phyloP scores from a whole-genome alignment of 495 filamentous ascomycete genomes.

The Monascus purpureus region DNA sequence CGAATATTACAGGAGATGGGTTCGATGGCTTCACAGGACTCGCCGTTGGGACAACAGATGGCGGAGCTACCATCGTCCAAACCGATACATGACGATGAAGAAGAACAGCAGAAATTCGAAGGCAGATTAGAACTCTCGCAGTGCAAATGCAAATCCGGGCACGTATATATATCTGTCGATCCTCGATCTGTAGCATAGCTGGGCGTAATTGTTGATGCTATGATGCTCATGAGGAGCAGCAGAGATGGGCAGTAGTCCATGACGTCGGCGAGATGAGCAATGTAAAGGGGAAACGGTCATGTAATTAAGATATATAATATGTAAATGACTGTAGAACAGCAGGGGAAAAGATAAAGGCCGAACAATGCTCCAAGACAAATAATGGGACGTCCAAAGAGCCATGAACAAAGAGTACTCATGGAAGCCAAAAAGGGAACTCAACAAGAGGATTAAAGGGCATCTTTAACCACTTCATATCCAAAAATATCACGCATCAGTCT shows the following conservation, averaged over 20 bases:
- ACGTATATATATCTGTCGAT: conserved; percentile 22
- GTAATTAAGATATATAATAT: background rate
- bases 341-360: too few relatives aligned
- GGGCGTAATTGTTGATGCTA: conserved; percentile 13
- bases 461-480: too few relatives aligned
- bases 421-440: conserved; percentile 1
- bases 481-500: too few relatives aligned
- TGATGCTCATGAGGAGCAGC: conserved; percentile 13
- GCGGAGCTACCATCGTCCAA: conserved; percentile 54
- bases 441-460: conserved; percentile 2
- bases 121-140: conserved; percentile 46
- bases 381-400: background rate
- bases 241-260: conserved; percentile 3
- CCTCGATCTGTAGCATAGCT: conserved; percentile 19
- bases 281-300: background rate
- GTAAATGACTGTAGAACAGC: too few relatives aligned
- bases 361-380: background rate
- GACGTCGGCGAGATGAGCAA: too few relatives aligned
- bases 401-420: background rate
- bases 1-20: conserved; percentile 58
- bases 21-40: conserved; percentile 48
- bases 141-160: conserved; percentile 29
- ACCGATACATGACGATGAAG: conserved; percentile 43
- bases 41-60: conserved; percentile 61
- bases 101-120: conserved; percentile 61